Base-by-base conservation (phyloP, 108 stramenopile genomes). In the Epipyxis sp. region DNA sequence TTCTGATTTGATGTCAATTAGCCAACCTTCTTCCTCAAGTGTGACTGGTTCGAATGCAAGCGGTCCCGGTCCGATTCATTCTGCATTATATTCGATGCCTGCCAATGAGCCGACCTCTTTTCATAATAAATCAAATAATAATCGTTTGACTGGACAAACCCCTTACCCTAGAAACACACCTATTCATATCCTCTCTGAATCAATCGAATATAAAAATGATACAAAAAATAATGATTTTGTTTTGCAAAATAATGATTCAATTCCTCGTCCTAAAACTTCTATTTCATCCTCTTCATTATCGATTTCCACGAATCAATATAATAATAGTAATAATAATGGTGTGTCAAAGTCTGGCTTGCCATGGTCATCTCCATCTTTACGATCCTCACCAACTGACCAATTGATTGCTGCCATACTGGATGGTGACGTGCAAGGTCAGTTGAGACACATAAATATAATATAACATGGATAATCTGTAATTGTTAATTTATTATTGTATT, bases 351-450 rank as follows among this genome's bases (percentile, higher is more conserved):
- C 10, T 37, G 61, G 61, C 34, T 10, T 37, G 61, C 61, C 61
- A 32, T 65, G 61, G 61, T 35, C 34, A 35, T 65, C 61, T 6
- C 61, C 61, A 6, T 13, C 13, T 10, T 65, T 65, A 42, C 71
- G 50, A 30, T 16, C 71, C 13, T 54, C 71, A 37, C 71, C 71
- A 32, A 74, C 50, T 10, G 71, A 74, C 34, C 71, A 74, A 57
- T 25, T 74, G 6, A 74, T 74, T 74, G 71, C 71, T 39, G 71
- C 71, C 6, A 74, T 74, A 42, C 34, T 74, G 20, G 71, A 74
- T 57, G 71, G 71, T 34, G 71, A 74, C 43, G 71, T 74, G 20
- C 71, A 74, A 57, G 71, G n/a, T n/a, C n/a, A n/a, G n/a, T n/a
- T n/a, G n/a, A n/a, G n/a, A n/a, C n/a, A n/a, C n/a, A n/a, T n/a